These are phyloP conservation scores for Tulasnella sp. DNA, from an alignment of 768 basidiomycete species.

Conservation along the genomic window DNA sequence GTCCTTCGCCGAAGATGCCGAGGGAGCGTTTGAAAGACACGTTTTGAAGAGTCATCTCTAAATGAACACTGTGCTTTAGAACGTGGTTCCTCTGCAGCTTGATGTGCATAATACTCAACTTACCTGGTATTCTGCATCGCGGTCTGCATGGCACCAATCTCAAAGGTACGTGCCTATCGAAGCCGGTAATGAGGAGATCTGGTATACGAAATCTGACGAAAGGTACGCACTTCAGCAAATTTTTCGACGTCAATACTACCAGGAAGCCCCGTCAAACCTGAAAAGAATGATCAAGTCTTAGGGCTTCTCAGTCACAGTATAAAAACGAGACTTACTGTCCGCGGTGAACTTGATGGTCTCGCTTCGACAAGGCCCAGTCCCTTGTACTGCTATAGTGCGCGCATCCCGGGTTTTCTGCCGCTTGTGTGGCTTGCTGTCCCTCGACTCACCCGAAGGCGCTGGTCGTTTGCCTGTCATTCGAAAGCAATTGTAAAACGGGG, in stretches of 20 bases:
- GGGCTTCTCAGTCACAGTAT: not conserved
- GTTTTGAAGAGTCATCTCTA: constrained; percentile 59
- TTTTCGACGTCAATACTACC: constrained; percentile 73
- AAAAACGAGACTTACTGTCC: constrained; percentile 24
- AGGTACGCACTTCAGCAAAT: constrained; percentile 61
- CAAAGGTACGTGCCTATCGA: constrained; percentile 66
- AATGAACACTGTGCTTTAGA: not conserved
- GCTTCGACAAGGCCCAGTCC: too few relatives aligned
- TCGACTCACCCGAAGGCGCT: too few relatives aligned
- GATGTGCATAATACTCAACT: constrained; percentile 10
- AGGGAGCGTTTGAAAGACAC: constrained; percentile 89
- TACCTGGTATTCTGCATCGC: constrained; percentile 75
- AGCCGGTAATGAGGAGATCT: not conserved
- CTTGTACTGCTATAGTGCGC: too few relatives aligned
- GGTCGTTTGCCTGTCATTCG: too few relatives aligned
- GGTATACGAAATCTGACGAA: not conserved
- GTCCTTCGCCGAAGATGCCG: constrained; percentile 84
- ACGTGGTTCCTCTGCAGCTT: not conserved
- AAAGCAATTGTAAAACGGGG: too few relatives aligned
- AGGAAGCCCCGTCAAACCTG: constrained; percentile 54
- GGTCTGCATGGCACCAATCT: constrained; percentile 81
- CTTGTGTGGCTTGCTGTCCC: too few relatives aligned
- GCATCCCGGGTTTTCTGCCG: too few relatives aligned
- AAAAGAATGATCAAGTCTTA: not conserved
- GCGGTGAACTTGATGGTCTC: constrained; percentile 19